Conservation (phyloP, 2,329 filamentous ascomycete genomes). For the Diplodia scrobiculata region DNA sequence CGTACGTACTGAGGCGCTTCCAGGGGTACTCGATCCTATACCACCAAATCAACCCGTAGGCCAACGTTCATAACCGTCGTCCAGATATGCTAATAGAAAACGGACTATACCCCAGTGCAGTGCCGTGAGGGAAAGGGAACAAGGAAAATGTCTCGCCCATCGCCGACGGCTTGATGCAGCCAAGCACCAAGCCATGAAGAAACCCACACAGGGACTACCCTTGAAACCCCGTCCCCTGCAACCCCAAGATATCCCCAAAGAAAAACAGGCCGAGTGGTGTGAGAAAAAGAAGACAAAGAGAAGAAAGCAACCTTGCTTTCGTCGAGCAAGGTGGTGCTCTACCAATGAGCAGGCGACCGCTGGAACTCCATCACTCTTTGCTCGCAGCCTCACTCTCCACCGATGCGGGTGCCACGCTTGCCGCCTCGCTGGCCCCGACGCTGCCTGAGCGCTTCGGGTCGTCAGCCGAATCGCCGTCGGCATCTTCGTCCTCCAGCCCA, state of each 20-base stretch:
- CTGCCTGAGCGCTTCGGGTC: constrained; percentile 20
- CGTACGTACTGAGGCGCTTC: neutral
- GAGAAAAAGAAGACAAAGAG: neutral
- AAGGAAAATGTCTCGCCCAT: constrained; percentile 10
- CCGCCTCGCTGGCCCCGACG: constrained; percentile 16
- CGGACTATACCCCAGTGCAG: constrained; percentile 1
- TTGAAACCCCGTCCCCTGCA: neutral
- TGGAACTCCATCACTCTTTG: constrained; percentile 17
- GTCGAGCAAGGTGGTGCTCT: neutral
- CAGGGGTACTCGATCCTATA: constrained; percentile 13
- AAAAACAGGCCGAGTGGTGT: constrained; percentile 5
- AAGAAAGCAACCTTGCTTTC: constrained; percentile 3
- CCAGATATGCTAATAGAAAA: constrained; percentile 20
- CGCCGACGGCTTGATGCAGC: constrained; percentile 9
- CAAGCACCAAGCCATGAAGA: constrained; percentile 4
- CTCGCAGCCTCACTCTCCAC: constrained; percentile 11
- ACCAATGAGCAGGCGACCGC: neutral
- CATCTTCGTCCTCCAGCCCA: constrained; percentile 38
- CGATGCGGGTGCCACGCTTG: constrained; percentile 3
- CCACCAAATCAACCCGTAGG: constrained; percentile 7
- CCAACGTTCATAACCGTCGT: constrained; percentile 25
- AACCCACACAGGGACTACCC: constrained; percentile 11
- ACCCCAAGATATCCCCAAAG: neutral
- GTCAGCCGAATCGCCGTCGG: neutral
- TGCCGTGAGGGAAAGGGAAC: neutral